Base-by-base conservation (phyloP, 257 asterid genomes). In the Przewalskia tangutica region DNA sequence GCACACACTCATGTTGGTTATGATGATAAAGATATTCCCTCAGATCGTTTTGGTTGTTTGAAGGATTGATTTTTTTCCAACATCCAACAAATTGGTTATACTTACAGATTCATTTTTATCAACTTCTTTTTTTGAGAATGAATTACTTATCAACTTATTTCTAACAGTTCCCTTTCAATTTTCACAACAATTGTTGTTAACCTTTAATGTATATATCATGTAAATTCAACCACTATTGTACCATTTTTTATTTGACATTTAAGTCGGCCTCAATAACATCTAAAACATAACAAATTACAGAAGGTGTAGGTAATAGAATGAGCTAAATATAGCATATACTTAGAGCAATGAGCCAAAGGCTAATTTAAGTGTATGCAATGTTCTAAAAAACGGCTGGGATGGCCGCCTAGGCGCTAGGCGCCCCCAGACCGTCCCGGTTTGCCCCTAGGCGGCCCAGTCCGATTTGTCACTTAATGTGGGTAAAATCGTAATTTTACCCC, bases 1-100 rank as follows among this genome's bases (percentile, higher is more conserved):
- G 98, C 98, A 95, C 81, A 91, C 88, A 91, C 88, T 93, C 93
- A 92, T 90, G 89, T 85, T 80, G 83, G 90, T 93, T 89, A 95
- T 90, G 90, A 89, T 77, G 88, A 85, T 84, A 89, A 65, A 90
- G 79, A 90, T 85, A 86, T 88, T 87, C 87, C 83, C 87, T 88
- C 83, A 82, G 77, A 81, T 84, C 77, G 70, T 59, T 83, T 82
- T 82, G 82, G 90, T 85, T 85, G 81, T 77, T 77, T 58, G 86
- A 88, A 83, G 83, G 85, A 83, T 86, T 71, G 84, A 76, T 77
- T 86, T 85, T 85, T 54, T 75, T 23, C 44, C 44, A 59, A 23
- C 79, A 50, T 73, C 48, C 44, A 50, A 14, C 27, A 80, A 81
- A 54, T 75, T 80, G 66, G 77, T 51, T 51, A 54, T 83, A 63